Conservation (phyloP, 441 rosid species). For the Eutrema salsugineum region DNA sequence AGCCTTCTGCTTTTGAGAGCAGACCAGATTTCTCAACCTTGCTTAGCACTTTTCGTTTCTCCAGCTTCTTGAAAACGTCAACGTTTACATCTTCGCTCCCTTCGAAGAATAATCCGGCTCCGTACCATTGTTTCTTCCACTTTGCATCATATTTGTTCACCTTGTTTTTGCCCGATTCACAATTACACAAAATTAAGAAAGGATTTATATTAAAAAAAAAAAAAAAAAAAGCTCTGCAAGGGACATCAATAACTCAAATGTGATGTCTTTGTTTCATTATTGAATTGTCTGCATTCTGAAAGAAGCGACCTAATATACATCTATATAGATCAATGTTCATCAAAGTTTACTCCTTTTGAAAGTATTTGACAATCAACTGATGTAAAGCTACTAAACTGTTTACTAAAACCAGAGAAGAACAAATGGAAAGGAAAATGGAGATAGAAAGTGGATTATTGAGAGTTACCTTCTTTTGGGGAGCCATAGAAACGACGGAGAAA, state of each 20-base stretch:
- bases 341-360: not conserved
- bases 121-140: slow-evolving; percentile 90
- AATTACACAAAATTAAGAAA: not conserved
- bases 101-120: slow-evolving; percentile 85
- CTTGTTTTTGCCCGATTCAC: slow-evolving; percentile 28
- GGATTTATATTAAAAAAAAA: not conserved
- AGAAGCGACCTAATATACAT: not conserved
- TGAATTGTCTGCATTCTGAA: not conserved
- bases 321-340: not conserved
- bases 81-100: slow-evolving; percentile 79
- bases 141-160: slow-evolving; percentile 65
- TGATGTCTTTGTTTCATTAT: not conserved
- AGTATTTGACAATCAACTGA: not conserved
- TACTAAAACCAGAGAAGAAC: not conserved
- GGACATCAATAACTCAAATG: not conserved
- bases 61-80: slow-evolving; percentile 90
- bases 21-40: slow-evolving; percentile 87
- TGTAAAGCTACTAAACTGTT: not conserved
- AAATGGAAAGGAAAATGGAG: not conserved
- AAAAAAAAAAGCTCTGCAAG: not conserved
- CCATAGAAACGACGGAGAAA: slow-evolving; percentile 67
- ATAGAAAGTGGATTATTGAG: not conserved
- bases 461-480: slow-evolving; percentile 67
- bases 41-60: slow-evolving; percentile 80
- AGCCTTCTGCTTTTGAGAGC: slow-evolving; percentile 74